These are phyloP conservation scores for Carpinus viminea DNA, from an alignment of 306 rosid species.

Conservation along the genomic window DNA sequence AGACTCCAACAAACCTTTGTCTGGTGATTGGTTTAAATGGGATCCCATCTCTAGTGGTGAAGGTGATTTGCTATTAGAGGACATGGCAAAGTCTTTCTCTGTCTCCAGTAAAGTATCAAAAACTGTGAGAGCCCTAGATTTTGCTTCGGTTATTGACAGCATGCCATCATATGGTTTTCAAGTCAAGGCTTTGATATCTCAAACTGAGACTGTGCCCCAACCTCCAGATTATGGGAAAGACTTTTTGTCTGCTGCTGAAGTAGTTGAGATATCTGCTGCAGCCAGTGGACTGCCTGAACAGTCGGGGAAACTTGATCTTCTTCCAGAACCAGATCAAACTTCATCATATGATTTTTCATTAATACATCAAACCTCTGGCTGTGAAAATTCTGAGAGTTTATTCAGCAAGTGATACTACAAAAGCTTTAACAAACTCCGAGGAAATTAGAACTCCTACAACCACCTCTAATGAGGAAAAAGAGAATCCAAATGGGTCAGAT, in stretches of 20 bases:
- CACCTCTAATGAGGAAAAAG: conserved; percentile 25
- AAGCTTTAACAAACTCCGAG: conserved; percentile 24
- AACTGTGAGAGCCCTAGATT: conserved; percentile 66
- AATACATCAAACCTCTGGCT: conserved; percentile 19
- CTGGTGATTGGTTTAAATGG: conserved; percentile 60
- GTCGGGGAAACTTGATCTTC: conserved; percentile 29
- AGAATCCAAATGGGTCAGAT: conserved; percentile 17
- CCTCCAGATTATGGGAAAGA: conserved; percentile 25
- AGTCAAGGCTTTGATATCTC: conserved; percentile 51
- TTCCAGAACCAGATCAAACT: conserved; percentile 29
- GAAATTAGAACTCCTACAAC: conserved; percentile 25
- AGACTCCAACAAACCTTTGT: conserved; percentile 46
- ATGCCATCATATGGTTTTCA: conserved; percentile 68
- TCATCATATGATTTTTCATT: conserved; percentile 24
- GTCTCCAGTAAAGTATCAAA: conserved; percentile 50
- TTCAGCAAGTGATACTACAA: conserved; percentile 20
- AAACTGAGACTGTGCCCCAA: conserved; percentile 33
- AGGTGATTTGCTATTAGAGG: conserved; percentile 78
- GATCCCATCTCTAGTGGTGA: conserved; percentile 85
- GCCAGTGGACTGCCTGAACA: conserved; percentile 30
- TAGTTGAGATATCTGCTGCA: conserved; percentile 31
- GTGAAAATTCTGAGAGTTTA: conserved; percentile 20
- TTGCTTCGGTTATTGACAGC: conserved; percentile 47
- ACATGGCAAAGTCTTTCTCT: conserved; percentile 55
- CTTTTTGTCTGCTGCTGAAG: conserved; percentile 20